phyloP scores from a whole-genome alignment of 176 grass and related monocot genomes.

The Rhynchospora breviuscula region DNA sequence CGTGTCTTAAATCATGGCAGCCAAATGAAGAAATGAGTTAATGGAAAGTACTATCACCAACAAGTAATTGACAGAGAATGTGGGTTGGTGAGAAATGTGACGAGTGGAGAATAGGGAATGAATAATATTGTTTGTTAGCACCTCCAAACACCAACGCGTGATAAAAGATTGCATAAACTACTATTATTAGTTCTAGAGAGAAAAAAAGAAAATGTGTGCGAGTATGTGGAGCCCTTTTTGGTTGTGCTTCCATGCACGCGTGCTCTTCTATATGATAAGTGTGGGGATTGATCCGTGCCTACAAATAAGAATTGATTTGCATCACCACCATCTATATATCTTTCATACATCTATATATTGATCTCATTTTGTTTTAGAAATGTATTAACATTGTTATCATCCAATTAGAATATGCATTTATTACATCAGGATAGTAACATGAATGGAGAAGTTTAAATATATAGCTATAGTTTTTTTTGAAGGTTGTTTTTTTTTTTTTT shows the following conservation, averaged over 20 bases:
- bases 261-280: constrained; percentile 12
- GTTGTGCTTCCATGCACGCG: constrained; percentile 22
- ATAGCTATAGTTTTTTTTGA: too few species aligned
- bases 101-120: constrained; percentile 1
- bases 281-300: constrained; percentile 2
- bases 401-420: neutral
- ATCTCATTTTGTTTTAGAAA: neutral
- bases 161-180: constrained; percentile 22
- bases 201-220: neutral
- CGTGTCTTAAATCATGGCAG: neutral
- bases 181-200: constrained; percentile 12
- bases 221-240: constrained; percentile 23
- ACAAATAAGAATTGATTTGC: neutral
- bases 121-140: constrained; percentile 12
- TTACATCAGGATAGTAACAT: neutral
- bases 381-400: neutral
- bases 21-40: constrained; percentile 6
- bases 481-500: too few species aligned
- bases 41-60: constrained; percentile 5
- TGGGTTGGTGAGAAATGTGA: constrained; percentile 20
- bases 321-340: neutral
- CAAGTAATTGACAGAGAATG: neutral
- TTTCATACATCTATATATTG: neutral
- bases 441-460: neutral
- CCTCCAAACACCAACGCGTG: constrained; percentile 1